Percentiles rank a stretch among this genome's conserved stretches.
These are phyloP conservation scores for Drechmeria coniospora DNA, from an alignment of 2,329 filamentous ascomycete genomes.

Conservation along the genomic window DNA sequence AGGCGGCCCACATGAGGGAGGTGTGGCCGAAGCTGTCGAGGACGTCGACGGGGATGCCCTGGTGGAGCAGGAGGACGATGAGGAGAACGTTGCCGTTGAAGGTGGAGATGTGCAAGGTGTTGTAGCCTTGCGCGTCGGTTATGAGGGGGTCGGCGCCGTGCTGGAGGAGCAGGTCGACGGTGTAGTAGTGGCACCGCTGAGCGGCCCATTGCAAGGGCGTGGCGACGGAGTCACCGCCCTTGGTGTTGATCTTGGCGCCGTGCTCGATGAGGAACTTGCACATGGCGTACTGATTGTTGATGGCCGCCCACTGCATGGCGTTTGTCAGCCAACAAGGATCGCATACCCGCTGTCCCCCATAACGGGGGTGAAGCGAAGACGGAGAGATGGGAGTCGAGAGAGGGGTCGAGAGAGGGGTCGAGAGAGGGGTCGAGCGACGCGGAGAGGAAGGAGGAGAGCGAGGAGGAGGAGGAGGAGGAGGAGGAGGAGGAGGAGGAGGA, in stretches of 20 bases:
- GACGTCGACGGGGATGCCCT: conserved; percentile 88
- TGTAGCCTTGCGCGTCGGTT: conserved; percentile 91
- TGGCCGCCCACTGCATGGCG: conserved; percentile 75
- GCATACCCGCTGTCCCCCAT: no score
- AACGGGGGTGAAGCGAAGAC: no score
- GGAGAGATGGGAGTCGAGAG: no score
- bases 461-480: no score
- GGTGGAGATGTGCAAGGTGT: conserved; percentile 90
- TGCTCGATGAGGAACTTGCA: conserved; percentile 81
- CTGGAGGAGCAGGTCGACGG: conserved; percentile 81
- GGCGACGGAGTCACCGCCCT: conserved; percentile 87
- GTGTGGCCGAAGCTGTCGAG: conserved; percentile 84
- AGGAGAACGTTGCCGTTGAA: conserved; percentile 93
- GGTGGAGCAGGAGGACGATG: conserved; percentile 77
- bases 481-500: no score
- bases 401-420: no score
- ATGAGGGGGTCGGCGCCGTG: conserved; percentile 85
- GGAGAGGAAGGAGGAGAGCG: no score
- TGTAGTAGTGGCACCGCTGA: conserved; percentile 91
- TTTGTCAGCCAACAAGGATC: no score
- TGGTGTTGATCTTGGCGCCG: conserved; percentile 84
- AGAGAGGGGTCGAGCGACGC: no score
- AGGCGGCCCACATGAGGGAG: conserved; percentile 94
- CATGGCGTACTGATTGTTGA: conserved; percentile 96
- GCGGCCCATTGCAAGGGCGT: conserved; percentile 95